Evolutionary conservation across 2,329 filamentous ascomycete species (phyloP).

Genomic region (Penicillium sp.): DNA sequence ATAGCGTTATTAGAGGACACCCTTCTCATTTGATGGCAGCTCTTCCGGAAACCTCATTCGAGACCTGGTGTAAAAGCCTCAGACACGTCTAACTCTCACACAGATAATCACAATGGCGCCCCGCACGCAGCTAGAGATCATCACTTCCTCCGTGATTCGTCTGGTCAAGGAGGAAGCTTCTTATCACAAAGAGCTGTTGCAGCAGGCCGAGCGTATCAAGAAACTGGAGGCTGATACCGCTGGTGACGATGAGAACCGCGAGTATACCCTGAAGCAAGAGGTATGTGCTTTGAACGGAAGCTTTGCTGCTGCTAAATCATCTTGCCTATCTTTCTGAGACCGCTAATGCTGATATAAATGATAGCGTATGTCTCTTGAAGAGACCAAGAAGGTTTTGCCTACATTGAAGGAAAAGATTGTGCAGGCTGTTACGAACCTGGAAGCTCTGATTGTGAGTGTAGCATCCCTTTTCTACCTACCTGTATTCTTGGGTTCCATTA

Average conservation of each 20-base stretch:
- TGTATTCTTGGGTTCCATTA: background rate
- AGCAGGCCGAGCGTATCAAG: constrained; percentile 70
- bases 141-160: constrained; percentile 74
- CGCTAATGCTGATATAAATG: constrained; percentile 9
- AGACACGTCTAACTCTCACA: constrained; percentile 6
- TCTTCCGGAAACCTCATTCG: background rate
- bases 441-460: constrained; percentile 70
- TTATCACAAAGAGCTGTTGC: constrained; percentile 80
- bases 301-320: background rate
- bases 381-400: constrained; percentile 81
- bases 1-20: background rate
- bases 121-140: constrained; percentile 79
- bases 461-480: background rate
- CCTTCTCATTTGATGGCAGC: background rate
- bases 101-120: constrained; percentile 62
- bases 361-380: constrained; percentile 75
- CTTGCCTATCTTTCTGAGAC: background rate
- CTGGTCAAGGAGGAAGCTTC: constrained; percentile 88
- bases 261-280: constrained; percentile 81
- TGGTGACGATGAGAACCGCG: constrained; percentile 74
- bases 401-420: constrained; percentile 68
- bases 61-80: no score
- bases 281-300: constrained; percentile 48
- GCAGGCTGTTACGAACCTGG: constrained; percentile 68
- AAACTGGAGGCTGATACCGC: constrained; percentile 64